Percentiles rank a stretch among this genome's conserved stretches.
phyloP scores from a whole-genome alignment of 306 rosid genomes.

The Sicyos edulis region DNA sequence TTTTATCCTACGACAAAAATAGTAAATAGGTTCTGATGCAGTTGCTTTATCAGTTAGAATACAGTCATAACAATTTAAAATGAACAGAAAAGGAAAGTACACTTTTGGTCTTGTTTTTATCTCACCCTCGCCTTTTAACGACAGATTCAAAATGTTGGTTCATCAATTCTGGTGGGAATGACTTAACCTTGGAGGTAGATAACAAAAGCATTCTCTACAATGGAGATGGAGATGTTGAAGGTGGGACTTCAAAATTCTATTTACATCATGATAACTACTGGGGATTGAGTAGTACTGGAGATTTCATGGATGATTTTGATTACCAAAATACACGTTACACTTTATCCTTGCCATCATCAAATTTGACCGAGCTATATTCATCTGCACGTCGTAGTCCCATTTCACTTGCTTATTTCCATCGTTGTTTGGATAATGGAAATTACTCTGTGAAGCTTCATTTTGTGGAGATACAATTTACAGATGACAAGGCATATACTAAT shows the following conservation, averaged over 20 bases:
- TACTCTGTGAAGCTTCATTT: constrained; percentile 56
- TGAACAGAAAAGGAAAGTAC: neutral
- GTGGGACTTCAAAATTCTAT: constrained; percentile 33
- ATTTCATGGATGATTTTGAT: constrained; percentile 43
- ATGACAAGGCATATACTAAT: constrained; percentile 38
- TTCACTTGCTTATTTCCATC: constrained; percentile 60
- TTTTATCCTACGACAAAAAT: neutral
- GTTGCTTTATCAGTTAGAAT: neutral
- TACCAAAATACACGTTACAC: constrained; percentile 36
- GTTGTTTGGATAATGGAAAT: constrained; percentile 63
- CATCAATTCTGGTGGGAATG: constrained; percentile 44
- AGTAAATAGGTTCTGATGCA: neutral
- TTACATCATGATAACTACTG: constrained; percentile 26
- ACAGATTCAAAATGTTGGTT: constrained; percentile 70
- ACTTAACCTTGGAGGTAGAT: constrained; percentile 22
- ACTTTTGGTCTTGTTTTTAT: constrained; percentile 12
- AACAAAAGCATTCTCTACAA: constrained; percentile 22
- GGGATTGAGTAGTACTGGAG: constrained; percentile 52
- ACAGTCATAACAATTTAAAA: neutral
- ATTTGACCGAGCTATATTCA: constrained; percentile 37
- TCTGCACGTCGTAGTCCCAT: constrained; percentile 57
- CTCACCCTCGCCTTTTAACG: constrained; percentile 10
- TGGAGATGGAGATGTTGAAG: constrained; percentile 38
- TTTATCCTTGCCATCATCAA: constrained; percentile 31
- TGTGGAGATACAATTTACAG: constrained; percentile 55